Evolutionary conservation across 768 basidiomycete species (phyloP), one percentile per base, ranked within the genome.

Genomic region (Austroboletus eburneus): DNA sequence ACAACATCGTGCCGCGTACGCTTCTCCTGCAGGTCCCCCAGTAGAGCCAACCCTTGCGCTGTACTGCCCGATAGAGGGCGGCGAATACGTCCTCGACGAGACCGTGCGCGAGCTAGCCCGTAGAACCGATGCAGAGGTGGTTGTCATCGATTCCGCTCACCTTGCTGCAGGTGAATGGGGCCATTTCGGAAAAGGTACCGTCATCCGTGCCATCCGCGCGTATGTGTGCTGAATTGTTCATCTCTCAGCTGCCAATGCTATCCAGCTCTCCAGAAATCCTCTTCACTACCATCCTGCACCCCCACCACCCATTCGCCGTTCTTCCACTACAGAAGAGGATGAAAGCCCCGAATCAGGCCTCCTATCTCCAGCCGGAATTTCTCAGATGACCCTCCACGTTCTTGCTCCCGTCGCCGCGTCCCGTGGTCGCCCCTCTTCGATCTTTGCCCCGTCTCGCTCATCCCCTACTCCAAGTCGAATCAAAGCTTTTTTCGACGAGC

Each of bases 101-200:
- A 87, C 91, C 3, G 82, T 95, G 10, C 73, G 76, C 32, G 87
- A 90, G 61, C 68, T 94, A 52, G 91, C 89, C 5, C 75, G 77
- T 39, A 75, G 77, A 43, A 80, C 83, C 3, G 80, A 77, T 22
- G 79, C 91, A 17, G 94, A 96, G 52, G 83, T 96, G 10, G 73
- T 94, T 9, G 79, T 92, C 13, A 61, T 97, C 41, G 93, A 97
- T 69, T 72, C 85, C 3, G 81, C 85, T 9, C 87, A 93, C 49
- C 71, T 95, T 17, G 91, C 87, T 27, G 84, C 91, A 4, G 90
- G 91, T n/a, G 85, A 90, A 64, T 87, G 83, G 73, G 92, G 92
- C 3, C 72, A 76, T 17, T 91, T 91, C 63, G 91, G 92, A 22
- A 78, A 83, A 75, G 87, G 87, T 85, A 42, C 41, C 56, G 57